Evolutionary conservation across 768 basidiomycete species (phyloP), one percentile per base, ranked within the genome.

Genomic region (Saitozyma podzolica): DNA sequence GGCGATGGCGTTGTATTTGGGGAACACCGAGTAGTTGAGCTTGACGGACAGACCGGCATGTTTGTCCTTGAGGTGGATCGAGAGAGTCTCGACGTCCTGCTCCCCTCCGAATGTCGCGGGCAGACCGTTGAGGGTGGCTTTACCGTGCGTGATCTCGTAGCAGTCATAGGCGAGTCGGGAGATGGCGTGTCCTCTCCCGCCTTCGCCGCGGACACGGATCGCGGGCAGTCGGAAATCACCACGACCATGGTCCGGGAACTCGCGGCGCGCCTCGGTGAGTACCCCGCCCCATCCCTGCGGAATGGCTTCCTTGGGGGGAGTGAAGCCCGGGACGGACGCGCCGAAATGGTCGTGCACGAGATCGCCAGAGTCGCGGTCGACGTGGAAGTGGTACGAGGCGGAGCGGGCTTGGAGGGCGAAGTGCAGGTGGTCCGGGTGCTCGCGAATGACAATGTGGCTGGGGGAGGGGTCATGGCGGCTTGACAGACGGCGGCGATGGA

Each of bases 141-240:
- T 70, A 8, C 69, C 69, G 0, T 19, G 8, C 40, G 54, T 10
- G 40, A 68, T 58, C 40, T 59, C 47, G 48, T 67, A 53, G 17
- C 43, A 17, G 0, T 20, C 40, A 42, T 67, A 70, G 9, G 52
- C 52, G 40, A 70, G 59, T 9, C 39, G 37, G 17, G 50, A n/a
- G 40, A 63, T 56, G 11, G 14, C 14, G 41, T 59, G 59, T 17
- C 45, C 45, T 47, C 45, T 11, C n/a, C 45, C 45, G 13, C n/a
- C 45, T 47, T 17, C 45, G 45, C n/a, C 13, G 9, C 63, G 57
- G 45, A 70, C 57, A 48, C 54, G 60, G 10, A 65, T 54, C 2
- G 69, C 63, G 6, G 69, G 69, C 0, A 63, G 54, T 14, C 69
- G 42, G 41, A 65, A 70, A 54, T 70, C 69, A 4, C 66, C 63